These are phyloP conservation scores for Pisolithus microcarpus DNA, from an alignment of 768 basidiomycete genomes.

Conservation along the genomic window DNA sequence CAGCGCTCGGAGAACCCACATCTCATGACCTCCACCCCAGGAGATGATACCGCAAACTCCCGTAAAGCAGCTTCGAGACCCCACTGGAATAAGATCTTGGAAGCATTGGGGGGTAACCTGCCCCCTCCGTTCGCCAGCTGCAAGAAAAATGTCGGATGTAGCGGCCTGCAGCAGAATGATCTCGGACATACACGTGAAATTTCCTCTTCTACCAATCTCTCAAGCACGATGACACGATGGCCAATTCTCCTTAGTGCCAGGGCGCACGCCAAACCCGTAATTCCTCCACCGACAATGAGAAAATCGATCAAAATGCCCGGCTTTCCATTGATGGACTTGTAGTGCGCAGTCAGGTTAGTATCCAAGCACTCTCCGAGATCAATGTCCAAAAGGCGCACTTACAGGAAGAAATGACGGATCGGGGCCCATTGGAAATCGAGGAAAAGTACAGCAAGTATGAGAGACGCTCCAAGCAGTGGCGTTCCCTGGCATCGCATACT, in stretches of 20 bases:
- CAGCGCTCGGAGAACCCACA: constrained; percentile 15
- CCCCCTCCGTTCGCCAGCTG: constrained; percentile 34
- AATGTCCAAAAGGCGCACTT: neutral
- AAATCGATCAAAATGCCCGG: constrained; percentile 29
- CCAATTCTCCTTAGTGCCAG: constrained; percentile 49
- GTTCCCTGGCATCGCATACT: neutral
- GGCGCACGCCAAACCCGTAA: constrained; percentile 52
- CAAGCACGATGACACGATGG: constrained; percentile 54
- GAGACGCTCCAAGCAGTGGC: too few species aligned
- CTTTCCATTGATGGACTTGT: constrained; percentile 5
- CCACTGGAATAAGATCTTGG: constrained; percentile 49
- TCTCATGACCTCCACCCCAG: constrained; percentile 18
- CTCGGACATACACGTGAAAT: constrained; percentile 23
- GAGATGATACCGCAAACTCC: constrained; percentile 23
- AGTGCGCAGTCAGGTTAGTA: neutral
- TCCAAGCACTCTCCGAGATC: neutral
- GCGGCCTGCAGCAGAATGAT: neutral
- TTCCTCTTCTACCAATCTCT: constrained; percentile 38
- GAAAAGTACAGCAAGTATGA: too few species aligned
- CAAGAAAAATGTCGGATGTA: neutral
- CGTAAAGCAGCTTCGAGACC: constrained; percentile 40
- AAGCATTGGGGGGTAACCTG: constrained; percentile 53
- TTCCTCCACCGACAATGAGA: constrained; percentile 43
- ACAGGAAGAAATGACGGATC: neutral
- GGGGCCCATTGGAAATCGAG: neutral